Conservation (phyloP, 2,329 filamentous ascomycete genomes). For the Cladophialophora carrionii region DNA sequence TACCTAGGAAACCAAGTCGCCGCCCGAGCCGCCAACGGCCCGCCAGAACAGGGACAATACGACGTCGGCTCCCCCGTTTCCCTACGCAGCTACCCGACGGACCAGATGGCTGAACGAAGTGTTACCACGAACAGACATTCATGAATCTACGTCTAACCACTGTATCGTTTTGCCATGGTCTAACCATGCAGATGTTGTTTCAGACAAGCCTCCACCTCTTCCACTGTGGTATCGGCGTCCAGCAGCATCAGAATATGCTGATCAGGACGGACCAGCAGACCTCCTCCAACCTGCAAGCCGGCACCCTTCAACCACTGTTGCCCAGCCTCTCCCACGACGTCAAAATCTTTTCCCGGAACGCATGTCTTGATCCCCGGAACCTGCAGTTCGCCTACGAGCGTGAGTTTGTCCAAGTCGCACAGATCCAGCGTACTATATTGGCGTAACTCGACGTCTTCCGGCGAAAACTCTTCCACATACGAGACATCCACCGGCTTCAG, state of each 20-base stretch:
- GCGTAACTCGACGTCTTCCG: slow-evolving; percentile 37
- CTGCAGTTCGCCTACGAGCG: slow-evolving; percentile 38
- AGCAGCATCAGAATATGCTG: slow-evolving; percentile 44
- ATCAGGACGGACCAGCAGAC: slow-evolving; percentile 46
- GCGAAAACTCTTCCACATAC: slow-evolving; percentile 43
- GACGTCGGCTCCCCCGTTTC: too few relatives aligned
- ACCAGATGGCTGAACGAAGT: too few relatives aligned
- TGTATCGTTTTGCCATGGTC: background rate
- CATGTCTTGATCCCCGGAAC: slow-evolving; percentile 22
- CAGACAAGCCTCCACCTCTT: slow-evolving; percentile 15
- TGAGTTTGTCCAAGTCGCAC: slow-evolving; percentile 42
- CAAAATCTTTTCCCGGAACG: slow-evolving; percentile 39
- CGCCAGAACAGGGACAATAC: too few relatives aligned
- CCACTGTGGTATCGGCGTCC: background rate
- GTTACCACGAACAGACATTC: background rate
- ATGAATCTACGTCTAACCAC: background rate
- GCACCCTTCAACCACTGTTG: slow-evolving; percentile 38
- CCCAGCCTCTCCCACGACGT: slow-evolving; percentile 31
- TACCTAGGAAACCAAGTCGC: too few relatives aligned
- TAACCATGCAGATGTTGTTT: slow-evolving; percentile 2
- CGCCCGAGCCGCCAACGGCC: too few relatives aligned
- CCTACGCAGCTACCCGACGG: too few relatives aligned
- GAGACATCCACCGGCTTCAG: slow-evolving; percentile 43
- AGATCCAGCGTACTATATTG: slow-evolving; percentile 47
- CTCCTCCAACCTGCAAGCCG: slow-evolving; percentile 38